Conservation (phyloP, 306 rosid species). For the Betula pendula region DNA sequence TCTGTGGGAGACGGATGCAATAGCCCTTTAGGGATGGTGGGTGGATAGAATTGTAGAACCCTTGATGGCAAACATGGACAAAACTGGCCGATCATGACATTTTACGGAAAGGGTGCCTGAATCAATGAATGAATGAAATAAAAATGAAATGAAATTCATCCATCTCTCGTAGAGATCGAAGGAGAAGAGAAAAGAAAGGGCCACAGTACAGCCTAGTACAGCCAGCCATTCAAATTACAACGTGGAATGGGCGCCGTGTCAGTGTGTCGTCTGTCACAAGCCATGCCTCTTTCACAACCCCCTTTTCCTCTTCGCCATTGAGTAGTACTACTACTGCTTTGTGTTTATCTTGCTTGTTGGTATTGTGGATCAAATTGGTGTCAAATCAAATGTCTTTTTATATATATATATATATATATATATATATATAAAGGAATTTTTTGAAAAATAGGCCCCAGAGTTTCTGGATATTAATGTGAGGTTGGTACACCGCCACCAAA, state of each 20-base stretch:
- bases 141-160: no score
- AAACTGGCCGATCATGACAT: conserved; percentile 1
- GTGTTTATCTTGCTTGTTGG: no score
- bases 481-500: no score
- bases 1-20: conserved; percentile 1
- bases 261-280: background rate
- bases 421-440: no score
- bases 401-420: no score
- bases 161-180: no score
- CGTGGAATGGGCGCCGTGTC: background rate
- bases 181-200: no score
- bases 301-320: conserved; percentile 8
- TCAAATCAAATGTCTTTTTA: conserved; percentile 28
- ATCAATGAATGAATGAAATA: no score
- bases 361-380: conserved; percentile 10
- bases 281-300: background rate
- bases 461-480: no score
- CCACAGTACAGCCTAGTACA: conserved; percentile 1
- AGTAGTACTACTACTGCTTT: no score
- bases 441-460: no score
- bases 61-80: background rate
- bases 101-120: background rate
- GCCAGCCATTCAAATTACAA: background rate
- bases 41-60: no score
- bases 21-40: background rate